Evolutionary conservation across 169 alveolate species (phyloP).

Genomic region (Cryptosporidium tyzzeri): DNA sequence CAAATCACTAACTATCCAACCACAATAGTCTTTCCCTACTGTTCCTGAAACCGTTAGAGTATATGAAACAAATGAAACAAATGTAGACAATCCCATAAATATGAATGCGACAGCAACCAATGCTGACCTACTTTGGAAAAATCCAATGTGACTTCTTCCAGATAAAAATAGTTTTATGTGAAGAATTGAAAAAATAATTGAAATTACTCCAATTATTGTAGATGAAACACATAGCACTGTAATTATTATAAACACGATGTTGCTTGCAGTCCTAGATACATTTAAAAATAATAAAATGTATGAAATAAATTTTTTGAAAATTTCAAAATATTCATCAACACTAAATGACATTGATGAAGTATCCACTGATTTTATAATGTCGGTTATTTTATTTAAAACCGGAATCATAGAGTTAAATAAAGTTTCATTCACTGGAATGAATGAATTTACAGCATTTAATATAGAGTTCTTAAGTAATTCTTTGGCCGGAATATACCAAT

Average conservation of each 20-base stretch:
- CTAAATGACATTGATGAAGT: conserved; percentile 35
- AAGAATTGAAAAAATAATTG: conserved; percentile 46
- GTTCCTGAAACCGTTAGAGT: conserved; percentile 43
- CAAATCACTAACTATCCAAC: conserved; percentile 53
- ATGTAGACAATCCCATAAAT: conserved; percentile 36
- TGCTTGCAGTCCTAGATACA: conserved; percentile 27
- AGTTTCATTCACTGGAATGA: conserved; percentile 29
- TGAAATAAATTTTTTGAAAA: conserved; percentile 26
- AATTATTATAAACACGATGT: conserved; percentile 12
- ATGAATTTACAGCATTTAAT: conserved; percentile 26
- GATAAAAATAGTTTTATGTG: conserved; percentile 49
- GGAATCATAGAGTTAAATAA: conserved; percentile 51
- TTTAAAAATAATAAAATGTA: conserved; percentile 25
- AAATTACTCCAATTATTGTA: conserved; percentile 10
- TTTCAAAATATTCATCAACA: conserved; percentile 40
- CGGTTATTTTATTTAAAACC: background rate
- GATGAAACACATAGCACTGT: conserved; percentile 12
- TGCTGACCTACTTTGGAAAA: conserved; percentile 66
- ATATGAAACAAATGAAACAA: conserved; percentile 34
- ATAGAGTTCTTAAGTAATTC: conserved; percentile 1
- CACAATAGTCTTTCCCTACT: conserved; percentile 60
- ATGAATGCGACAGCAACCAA: conserved; percentile 67
- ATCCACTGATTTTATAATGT: conserved; percentile 7
- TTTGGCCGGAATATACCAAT: conserved; percentile 56
- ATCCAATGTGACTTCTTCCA: conserved; percentile 56